Base-by-base conservation (phyloP, 352 stramenopile genomes). In the Phytophthora uliginosa region DNA sequence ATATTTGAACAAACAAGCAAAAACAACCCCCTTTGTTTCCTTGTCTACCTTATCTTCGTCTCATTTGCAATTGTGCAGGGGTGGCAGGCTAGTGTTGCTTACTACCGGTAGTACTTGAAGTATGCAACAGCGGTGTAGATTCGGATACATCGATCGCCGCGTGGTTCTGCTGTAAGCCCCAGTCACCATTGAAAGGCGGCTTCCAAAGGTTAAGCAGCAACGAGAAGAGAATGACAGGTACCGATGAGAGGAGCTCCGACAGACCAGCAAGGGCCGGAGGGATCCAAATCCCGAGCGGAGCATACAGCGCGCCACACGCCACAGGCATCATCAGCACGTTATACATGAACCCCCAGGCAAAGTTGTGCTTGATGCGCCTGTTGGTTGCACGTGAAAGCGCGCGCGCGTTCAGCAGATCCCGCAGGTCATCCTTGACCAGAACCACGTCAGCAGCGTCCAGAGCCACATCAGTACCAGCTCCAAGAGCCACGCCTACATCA, bases 201-300 rank as follows among this genome's bases (percentile, higher is more conserved):
- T 69, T 81, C 84, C 87, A 95, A 34, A 81, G 61, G 60, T 89
- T 90, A 53, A 95, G 83, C 53, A 93, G 62, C 31, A 93, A 75
- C 45, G 84, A 93, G 64, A 93, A 93, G 13, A 93, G 69, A 20
- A 95, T 88, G 59, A 95, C 88, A 1, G 88, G 87, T n/a, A 95
- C 86, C 6, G 86, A 92, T 47, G 83, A 92, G 8, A 94, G 63
- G 36, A 93, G 63, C 61, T 94, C 87, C 20, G 86, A 93, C 24
- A 95, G 76, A 12, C 88, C 88, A 31, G 88, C 88, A 3, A 95
- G 64, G 12, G 85, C 81, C 10, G 88, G 86, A 17, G 88, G 85
- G n/a, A 95, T 85, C 63, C 73, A 78, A 57, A 95, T 67, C 1
- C 84, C 82, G 6, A 88, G 63, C 42, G 85, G 75, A 56, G 72